These are phyloP conservation scores for Fusarium gaditjirri DNA, from an alignment of 2,329 filamentous ascomycete species.

Conservation along the genomic window DNA sequence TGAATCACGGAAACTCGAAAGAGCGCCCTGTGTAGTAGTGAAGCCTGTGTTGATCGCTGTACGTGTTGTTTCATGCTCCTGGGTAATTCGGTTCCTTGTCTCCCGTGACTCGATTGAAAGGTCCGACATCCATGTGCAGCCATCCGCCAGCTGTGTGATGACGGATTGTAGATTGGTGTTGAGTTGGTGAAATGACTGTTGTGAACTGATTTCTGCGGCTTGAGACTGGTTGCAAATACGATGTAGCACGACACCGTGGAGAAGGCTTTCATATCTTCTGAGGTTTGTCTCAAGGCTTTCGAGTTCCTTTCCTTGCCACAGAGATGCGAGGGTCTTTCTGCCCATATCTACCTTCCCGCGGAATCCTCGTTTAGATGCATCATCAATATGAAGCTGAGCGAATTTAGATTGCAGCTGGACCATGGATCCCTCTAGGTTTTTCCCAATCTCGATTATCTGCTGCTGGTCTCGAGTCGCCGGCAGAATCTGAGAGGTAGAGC, in stretches of 20 bases:
- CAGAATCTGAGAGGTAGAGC: background rate
- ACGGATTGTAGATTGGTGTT: background rate
- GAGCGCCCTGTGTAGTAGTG: fast-evolving
- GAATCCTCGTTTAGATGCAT: background rate
- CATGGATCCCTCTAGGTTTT: background rate
- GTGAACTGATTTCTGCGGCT: background rate
- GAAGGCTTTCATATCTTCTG: background rate
- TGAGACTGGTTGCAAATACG: background rate
- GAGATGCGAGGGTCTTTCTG: fast-evolving
- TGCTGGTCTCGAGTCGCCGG: background rate
- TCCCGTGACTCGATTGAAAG: fast-evolving
- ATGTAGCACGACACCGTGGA: fast-evolving
- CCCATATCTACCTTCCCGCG: background rate
- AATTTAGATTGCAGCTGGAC: background rate
- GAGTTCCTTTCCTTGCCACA: background rate
- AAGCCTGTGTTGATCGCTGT: background rate
- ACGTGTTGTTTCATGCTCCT: background rate
- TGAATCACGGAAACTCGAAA: background rate
- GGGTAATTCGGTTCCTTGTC: fast-evolving
- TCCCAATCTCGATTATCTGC: background rate
- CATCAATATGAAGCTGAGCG: background rate
- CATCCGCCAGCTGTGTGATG: background rate
- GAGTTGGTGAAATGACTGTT: fast-evolving
- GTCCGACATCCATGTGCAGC: fast-evolving
- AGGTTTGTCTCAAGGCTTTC: background rate